These are phyloP conservation scores for Penicillium sp. DNA, from an alignment of 2,329 filamentous ascomycete genomes.

Conservation along the genomic window DNA sequence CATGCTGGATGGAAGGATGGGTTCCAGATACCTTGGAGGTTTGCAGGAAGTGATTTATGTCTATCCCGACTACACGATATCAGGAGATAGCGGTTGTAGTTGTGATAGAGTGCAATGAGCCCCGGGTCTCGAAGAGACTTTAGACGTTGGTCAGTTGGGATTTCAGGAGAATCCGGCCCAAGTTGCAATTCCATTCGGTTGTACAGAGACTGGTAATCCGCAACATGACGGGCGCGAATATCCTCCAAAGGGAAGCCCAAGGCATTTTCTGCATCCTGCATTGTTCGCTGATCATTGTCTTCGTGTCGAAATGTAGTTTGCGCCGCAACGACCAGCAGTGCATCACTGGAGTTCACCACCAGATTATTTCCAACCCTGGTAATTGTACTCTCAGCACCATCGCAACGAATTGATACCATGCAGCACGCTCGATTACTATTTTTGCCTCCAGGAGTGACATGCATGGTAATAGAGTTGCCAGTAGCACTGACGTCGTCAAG, in stretches of 20 bases:
- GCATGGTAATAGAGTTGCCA: constrained; percentile 29
- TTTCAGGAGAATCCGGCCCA: constrained; percentile 13
- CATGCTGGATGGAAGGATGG: constrained; percentile 42
- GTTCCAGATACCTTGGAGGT: constrained; percentile 52
- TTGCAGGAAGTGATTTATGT: constrained; percentile 43
- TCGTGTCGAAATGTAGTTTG: constrained; percentile 34
- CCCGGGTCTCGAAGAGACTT: constrained; percentile 40
- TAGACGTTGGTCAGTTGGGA: constrained; percentile 28
- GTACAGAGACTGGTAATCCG: constrained; percentile 30
- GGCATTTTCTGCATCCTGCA: constrained; percentile 24
- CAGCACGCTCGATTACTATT: constrained; percentile 30
- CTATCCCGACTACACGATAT: constrained; percentile 47
- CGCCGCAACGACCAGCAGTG: constrained; percentile 34
- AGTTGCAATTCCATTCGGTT: constrained; percentile 26
- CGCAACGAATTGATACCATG: constrained; percentile 23
- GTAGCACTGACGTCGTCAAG: constrained; percentile 30
- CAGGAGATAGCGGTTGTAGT: constrained; percentile 48
- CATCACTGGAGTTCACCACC: constrained; percentile 30
- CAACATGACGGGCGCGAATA: constrained; percentile 25
- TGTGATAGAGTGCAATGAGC: constrained; percentile 47
- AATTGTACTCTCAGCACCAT: constrained; percentile 23
- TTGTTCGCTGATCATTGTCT: constrained; percentile 21
- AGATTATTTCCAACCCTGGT: constrained; percentile 31
- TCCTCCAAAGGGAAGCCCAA: constrained; percentile 15
- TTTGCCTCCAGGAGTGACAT: constrained; percentile 33